A percentile compares a stretch with the other conserved stretches of the same genome.
These are phyloP conservation scores for Purshia tridentata DNA, from an alignment of 306 rosid species.

Conservation along the genomic window DNA sequence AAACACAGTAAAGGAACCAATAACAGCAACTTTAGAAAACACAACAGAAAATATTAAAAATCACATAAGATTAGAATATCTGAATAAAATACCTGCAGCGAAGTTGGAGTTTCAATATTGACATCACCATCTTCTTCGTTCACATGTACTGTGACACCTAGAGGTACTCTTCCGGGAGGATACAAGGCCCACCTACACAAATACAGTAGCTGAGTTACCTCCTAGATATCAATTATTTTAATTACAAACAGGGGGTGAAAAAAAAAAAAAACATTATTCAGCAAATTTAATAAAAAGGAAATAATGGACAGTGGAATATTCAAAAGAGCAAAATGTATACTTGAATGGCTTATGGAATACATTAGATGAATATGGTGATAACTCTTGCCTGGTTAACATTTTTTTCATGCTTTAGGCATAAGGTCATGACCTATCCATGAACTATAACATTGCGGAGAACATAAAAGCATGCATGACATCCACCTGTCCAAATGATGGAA, in stretches of 20 bases:
- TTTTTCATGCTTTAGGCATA: constrained; percentile 1
- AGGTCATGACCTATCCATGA: constrained; percentile 6
- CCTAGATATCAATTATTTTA: constrained; percentile 26
- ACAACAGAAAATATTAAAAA: constrained; percentile 16
- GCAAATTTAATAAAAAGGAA: background rate
- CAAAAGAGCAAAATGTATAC: background rate
- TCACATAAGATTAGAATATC: constrained; percentile 19
- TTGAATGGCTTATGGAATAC: background rate
- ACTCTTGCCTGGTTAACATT: background rate
- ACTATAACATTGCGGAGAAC: background rate
- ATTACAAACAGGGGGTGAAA: constrained; percentile 14
- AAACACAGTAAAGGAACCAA: constrained; percentile 27
- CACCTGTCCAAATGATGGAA: background rate
- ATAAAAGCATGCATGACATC: background rate
- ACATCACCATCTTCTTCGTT: constrained; percentile 96
- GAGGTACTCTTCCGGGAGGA: constrained; percentile 97
- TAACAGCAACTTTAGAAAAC: constrained; percentile 13
- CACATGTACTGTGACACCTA: constrained; percentile 93
- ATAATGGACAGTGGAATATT: constrained; percentile 21
- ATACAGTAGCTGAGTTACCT: constrained; percentile 29
- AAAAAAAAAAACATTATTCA: constrained; percentile 4
- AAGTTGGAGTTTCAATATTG: constrained; percentile 76
- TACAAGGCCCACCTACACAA: constrained; percentile 90
- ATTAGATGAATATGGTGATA: background rate
- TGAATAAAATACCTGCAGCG: constrained; percentile 68